These are phyloP conservation scores for Wallacemonas sp. DNA, from an alignment of 208 protist species.

Conservation along the genomic window DNA sequence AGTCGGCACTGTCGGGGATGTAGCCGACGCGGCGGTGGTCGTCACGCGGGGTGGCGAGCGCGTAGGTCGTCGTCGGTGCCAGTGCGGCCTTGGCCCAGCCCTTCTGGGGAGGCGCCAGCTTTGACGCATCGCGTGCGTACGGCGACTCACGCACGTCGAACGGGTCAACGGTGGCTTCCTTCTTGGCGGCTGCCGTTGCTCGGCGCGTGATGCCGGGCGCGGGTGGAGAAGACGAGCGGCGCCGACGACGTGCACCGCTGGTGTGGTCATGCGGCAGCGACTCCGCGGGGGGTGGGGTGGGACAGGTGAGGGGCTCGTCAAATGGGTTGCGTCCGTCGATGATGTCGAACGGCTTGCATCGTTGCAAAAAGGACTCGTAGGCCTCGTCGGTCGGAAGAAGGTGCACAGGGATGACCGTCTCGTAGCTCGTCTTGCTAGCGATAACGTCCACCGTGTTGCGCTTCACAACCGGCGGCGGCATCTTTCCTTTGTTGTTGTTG, in stretches of 20 bases:
- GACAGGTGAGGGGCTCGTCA: constrained; percentile 17
- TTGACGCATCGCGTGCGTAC: background rate
- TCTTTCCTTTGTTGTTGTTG: constrained; percentile 12
- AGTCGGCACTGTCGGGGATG: constrained; percentile 69
- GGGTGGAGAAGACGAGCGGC: background rate
- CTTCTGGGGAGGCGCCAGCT: constrained; percentile 1
- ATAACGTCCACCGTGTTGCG: constrained; percentile 57
- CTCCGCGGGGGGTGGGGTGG: too few relatives aligned
- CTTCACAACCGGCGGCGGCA: constrained; percentile 18
- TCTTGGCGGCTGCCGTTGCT: too few relatives aligned
- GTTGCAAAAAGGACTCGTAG: constrained; percentile 25
- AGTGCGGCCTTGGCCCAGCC: constrained; percentile 43
- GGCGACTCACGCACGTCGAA: constrained; percentile 5
- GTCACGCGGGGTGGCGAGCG: constrained; percentile 39
- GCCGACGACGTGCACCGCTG: background rate
- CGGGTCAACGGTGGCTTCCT: constrained; percentile 10
- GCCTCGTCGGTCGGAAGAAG: constrained; percentile 36
- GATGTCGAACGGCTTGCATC: constrained; percentile 68
- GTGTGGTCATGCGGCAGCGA: background rate
- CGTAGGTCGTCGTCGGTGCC: constrained; percentile 41
- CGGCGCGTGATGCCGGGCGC: background rate
- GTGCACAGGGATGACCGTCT: constrained; percentile 61
- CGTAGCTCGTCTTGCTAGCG: constrained; percentile 47
- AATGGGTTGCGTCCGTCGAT: constrained; percentile 63
- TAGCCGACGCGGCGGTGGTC: constrained; percentile 56